These are phyloP conservation scores for Pyrenula massariospora DNA, from an alignment of 495 filamentous ascomycete genomes.

Conservation along the genomic window DNA sequence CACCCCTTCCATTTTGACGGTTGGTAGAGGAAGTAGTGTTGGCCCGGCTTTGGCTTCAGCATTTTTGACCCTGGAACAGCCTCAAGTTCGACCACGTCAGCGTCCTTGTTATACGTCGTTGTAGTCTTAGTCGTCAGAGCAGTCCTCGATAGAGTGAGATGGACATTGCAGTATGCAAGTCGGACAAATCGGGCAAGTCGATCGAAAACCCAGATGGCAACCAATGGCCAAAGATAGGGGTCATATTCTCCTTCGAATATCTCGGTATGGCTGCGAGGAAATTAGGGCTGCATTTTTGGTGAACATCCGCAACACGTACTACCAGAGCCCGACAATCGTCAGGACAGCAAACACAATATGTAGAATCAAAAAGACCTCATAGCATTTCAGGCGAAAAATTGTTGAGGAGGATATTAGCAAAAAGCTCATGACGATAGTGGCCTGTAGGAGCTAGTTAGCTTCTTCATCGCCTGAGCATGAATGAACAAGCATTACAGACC, in stretches of 20 bases:
- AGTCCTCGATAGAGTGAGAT: constrained; percentile 11
- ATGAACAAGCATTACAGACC: constrained; percentile 2
- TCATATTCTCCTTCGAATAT: constrained; percentile 38
- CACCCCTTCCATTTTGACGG: constrained; percentile 35
- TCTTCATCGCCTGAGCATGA: neutral
- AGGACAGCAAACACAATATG: constrained; percentile 41
- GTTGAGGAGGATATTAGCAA: constrained; percentile 33
- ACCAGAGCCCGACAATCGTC: constrained; percentile 37
- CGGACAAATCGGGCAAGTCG: constrained; percentile 33
- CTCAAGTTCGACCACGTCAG: constrained; percentile 38
- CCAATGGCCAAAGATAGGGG: constrained; percentile 38
- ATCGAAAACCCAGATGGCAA: constrained; percentile 39
- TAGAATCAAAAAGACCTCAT: constrained; percentile 41
- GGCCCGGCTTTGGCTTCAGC: constrained; percentile 29
- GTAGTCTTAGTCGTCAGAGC: constrained; percentile 16
- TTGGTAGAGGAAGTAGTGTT: constrained; percentile 47
- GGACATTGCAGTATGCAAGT: constrained; percentile 34
- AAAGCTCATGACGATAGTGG: constrained; percentile 33
- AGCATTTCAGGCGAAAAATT: constrained; percentile 31
- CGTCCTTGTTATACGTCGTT: constrained; percentile 31
- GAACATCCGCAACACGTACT: constrained; percentile 22
- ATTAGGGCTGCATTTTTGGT: constrained; percentile 1
- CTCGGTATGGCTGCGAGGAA: constrained; percentile 28
- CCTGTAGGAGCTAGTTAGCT: constrained; percentile 15
- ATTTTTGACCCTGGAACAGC: constrained; percentile 20